A percentile compares a stretch with the other conserved stretches of the same genome.
Conservation (phyloP, 108 stramenopile genomes). For the Aurantiochytrium sp. region DNA sequence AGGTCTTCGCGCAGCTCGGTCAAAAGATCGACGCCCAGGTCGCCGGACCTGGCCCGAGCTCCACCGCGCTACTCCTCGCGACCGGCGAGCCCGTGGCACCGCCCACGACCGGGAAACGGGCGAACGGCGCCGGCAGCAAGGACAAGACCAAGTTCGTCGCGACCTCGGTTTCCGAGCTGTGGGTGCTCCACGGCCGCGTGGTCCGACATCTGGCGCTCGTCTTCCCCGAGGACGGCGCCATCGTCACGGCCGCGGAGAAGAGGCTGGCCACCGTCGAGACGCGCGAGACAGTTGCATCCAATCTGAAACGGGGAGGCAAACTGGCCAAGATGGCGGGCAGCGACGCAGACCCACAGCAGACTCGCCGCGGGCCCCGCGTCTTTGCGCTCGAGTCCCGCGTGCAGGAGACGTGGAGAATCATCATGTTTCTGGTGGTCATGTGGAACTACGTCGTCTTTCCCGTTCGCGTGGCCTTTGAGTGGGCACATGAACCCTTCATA, state of each 20-base stretch:
- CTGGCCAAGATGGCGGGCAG: neutral
- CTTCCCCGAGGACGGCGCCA: neutral
- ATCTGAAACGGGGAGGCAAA: neutral
- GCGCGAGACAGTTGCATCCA: neutral
- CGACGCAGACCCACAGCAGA: neutral
- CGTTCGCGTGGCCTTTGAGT: neutral
- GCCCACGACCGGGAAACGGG: neutral
- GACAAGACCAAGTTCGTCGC: too few species aligned
- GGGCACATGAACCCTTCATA: neutral
- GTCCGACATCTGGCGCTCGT: neutral
- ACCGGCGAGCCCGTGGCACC: neutral
- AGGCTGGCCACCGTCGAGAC: neutral
- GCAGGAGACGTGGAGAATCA: neutral
- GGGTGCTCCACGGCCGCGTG: neutral
- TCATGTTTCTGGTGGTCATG: neutral
- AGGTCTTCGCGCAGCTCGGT: neutral
- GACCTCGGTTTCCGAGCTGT: neutral
- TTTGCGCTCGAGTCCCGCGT: neutral
- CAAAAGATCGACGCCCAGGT: neutral
- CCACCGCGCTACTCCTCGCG: too few species aligned
- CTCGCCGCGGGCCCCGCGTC: neutral
- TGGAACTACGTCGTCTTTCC: neutral
- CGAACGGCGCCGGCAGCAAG: neutral
- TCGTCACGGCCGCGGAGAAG: neutral
- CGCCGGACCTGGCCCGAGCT: too few species aligned